Evolutionary conservation across 331 rosid species (phyloP).

Genomic region (Quercus tomentella): DNA sequence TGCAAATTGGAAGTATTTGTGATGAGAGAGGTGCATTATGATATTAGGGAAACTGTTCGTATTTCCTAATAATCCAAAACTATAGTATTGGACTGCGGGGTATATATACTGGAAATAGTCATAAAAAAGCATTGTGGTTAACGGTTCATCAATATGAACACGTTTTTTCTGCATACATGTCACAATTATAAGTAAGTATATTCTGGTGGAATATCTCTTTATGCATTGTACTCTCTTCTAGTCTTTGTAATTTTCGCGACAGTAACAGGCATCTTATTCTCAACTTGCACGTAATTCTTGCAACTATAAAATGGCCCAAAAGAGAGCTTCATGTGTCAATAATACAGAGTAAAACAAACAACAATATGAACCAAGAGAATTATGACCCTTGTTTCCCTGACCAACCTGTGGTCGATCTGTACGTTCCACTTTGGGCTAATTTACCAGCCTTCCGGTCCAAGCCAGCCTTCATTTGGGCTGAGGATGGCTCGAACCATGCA

Average conservation of each 20-base stretch:
- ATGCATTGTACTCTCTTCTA: constrained; percentile 15
- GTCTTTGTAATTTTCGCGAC: constrained; percentile 19
- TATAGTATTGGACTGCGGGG: no score
- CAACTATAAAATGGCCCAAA: constrained; percentile 26
- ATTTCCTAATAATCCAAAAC: no score
- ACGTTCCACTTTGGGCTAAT: constrained; percentile 70
- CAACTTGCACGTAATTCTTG: neutral
- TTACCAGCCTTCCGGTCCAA: constrained; percentile 59
- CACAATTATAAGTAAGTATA: constrained; percentile 30
- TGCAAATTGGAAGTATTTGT: no score
- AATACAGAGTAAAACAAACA: neutral
- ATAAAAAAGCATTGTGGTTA: no score
- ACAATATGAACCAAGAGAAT: constrained; percentile 54
- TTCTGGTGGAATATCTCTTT: constrained; percentile 29
- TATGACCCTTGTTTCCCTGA: constrained; percentile 78
- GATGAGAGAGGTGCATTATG: no score
- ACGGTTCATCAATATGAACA: no score
- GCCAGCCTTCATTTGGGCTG: constrained; percentile 74
- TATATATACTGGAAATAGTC: no score
- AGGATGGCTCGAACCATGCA: constrained; percentile 13
- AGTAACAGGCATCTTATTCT: neutral
- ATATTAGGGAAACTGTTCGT: no score
- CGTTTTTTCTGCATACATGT: no score
- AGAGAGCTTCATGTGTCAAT: neutral
- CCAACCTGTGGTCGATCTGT: constrained; percentile 75